Conservation (phyloP, 2,329 filamentous ascomycete genomes). For the Leptosphaerulina australis region DNA sequence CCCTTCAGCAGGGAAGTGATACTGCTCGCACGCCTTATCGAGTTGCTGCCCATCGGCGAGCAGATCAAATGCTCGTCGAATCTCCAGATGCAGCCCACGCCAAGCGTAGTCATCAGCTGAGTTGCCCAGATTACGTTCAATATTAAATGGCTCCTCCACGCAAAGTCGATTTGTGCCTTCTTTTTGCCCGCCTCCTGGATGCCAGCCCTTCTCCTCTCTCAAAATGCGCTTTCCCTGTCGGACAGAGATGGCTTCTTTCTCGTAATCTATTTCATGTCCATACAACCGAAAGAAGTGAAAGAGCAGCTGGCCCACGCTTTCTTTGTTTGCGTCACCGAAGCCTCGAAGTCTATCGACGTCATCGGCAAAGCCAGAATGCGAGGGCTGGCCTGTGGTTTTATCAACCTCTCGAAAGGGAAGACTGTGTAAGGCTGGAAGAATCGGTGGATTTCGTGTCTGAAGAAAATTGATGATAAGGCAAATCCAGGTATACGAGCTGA, state of each 20-base stretch:
- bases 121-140: slow-evolving; percentile 85
- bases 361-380: slow-evolving; percentile 80
- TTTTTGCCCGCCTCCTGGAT: slow-evolving; percentile 60
- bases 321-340: slow-evolving; percentile 79
- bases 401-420: slow-evolving; percentile 66
- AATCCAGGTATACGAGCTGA: slow-evolving; percentile 99
- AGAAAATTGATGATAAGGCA: slow-evolving; percentile 97
- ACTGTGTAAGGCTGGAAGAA: slow-evolving; percentile 85
- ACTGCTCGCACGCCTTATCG: slow-evolving; percentile 84
- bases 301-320: slow-evolving; percentile 81
- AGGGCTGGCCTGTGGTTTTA: slow-evolving; percentile 64
- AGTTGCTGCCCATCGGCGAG: slow-evolving; percentile 76
- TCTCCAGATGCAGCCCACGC: slow-evolving; percentile 84
- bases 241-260: slow-evolving; percentile 82
- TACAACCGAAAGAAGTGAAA: slow-evolving; percentile 97
- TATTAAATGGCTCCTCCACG: slow-evolving; percentile 97
- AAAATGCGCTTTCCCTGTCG: slow-evolving; percentile 77
- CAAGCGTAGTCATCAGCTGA: slow-evolving; percentile 96
- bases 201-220: slow-evolving; percentile 89
- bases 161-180: slow-evolving; percentile 75
- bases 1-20: slow-evolving; percentile 78
- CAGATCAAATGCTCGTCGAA: slow-evolving; percentile 84
- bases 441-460: slow-evolving; percentile 81
- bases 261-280: slow-evolving; percentile 90
- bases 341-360: slow-evolving; percentile 75